A percentile compares a stretch with the other conserved stretches of the same genome.
phyloP scores from a whole-genome alignment of 805 yeast genomes.

The Pichia eremophila region DNA sequence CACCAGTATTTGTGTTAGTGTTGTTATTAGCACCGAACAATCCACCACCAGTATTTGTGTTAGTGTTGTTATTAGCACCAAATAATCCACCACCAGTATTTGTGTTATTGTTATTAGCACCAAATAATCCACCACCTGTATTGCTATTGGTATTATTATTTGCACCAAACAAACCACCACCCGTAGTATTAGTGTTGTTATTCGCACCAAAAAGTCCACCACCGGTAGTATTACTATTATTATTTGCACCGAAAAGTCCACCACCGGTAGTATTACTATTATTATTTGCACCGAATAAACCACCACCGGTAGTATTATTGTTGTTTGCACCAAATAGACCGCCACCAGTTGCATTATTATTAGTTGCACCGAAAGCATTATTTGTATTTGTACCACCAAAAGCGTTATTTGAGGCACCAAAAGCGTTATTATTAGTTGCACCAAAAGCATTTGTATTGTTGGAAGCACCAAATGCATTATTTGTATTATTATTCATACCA shows the following conservation, averaged over 20 bases:
- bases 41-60: conserved; percentile 16
- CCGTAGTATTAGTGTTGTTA: conserved; percentile 7
- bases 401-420: conserved; percentile 13
- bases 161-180: conserved; percentile 28
- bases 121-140: conserved; percentile 23
- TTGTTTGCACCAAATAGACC: conserved; percentile 22
- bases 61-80: conserved; percentile 14
- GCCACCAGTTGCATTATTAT: conserved; percentile 5
- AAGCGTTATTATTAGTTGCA: conserved; percentile 4
- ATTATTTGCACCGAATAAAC: conserved; percentile 16
- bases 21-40: conserved; percentile 25
- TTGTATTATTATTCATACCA: conserved; percentile 1
- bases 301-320: conserved; percentile 5
- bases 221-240: conserved; percentile 10
- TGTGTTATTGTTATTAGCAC: conserved; percentile 14
- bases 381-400: conserved; percentile 20
- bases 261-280: conserved; percentile 19
- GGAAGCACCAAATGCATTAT: not conserved
- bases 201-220: conserved; percentile 11
- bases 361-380: conserved; percentile 28
- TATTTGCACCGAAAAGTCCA: conserved; percentile 27
- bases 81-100: conserved; percentile 16
- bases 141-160: conserved; percentile 8
- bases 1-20: conserved; percentile 14
- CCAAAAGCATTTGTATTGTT: conserved; percentile 9